Base-by-base conservation (phyloP, 1,284 basidiomycete species). In the Gymnopus androsaceus region DNA sequence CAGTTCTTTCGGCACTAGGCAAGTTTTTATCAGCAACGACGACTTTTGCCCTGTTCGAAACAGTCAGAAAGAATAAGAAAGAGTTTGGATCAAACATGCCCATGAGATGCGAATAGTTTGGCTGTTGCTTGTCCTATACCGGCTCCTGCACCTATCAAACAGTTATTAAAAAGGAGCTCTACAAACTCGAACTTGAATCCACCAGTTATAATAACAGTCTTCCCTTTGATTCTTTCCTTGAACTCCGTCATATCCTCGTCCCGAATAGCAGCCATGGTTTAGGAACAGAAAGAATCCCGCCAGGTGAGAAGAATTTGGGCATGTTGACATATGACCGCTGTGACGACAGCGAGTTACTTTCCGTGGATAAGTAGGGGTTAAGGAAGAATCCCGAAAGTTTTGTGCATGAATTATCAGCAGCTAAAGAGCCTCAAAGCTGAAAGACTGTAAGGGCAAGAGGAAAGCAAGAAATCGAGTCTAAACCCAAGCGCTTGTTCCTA, bases 131-230 rank as follows among this genome's bases (percentile, higher is more conserved):
- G 66, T 7, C 76, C 75, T 46, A 78, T 71, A 2, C 73, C 75
- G 45, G 67, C 68, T 7, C 68, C 73, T 23, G 66, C 75, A 28
- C 73, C 71, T 74, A 44, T 8, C 17, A 19, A 46, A 14, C 17
- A 12, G 25, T 28, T 15, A 19, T 31, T 15, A 11, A n/a, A n/a
- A n/a, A n/a, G n/a, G n/a, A n/a, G 31, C n/a, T 55, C 11, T 23
- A 19, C 30, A 30, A 14, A 23, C 14, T 28, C 8, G 14, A 3
- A 30, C n/a, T 21, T 12, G 21, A 45, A 11, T 33, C 19, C 42
- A 67, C 75, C 75, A 2, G 75, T 77, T 12, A 77, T 67, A 37
- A 77, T 56, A 15, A 76, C 68, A 1, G 75, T 72, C 57, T 74
- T 73, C 23, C 67, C 74, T 49, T 60, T 63, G 15, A 69, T 64